Percentiles rank a stretch among this genome's conserved stretches.
phyloP scores from a whole-genome alignment of 2,329 filamentous ascomycete genomes.

The Graphium sp. region DNA sequence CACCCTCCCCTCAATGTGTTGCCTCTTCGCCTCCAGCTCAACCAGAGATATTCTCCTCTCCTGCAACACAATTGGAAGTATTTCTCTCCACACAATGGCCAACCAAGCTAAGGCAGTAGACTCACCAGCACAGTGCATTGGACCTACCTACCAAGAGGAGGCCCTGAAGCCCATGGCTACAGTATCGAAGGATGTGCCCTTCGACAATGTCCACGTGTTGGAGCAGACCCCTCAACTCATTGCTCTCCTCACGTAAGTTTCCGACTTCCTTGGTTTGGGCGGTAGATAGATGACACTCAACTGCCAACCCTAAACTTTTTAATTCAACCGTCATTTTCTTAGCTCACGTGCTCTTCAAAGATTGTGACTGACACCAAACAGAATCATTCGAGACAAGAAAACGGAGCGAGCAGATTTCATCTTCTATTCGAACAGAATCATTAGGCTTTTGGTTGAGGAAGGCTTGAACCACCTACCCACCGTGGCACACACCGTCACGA shows the following conservation, averaged over 20 bases:
- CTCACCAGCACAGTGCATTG: slow-evolving; percentile 44
- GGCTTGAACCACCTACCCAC: slow-evolving; percentile 93
- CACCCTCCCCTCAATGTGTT: background rate
- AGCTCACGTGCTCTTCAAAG: too few relatives aligned
- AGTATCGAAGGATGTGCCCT: slow-evolving; percentile 65
- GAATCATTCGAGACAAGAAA: slow-evolving; percentile 85
- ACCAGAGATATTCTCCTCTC: too few relatives aligned
- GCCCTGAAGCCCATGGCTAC: slow-evolving; percentile 74
- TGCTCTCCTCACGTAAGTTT: slow-evolving; percentile 82
- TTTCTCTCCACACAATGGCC: too few relatives aligned
- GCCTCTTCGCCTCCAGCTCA: too few relatives aligned
- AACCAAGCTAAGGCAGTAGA: background rate
- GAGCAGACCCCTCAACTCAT: slow-evolving; percentile 94
- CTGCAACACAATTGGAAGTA: too few relatives aligned
- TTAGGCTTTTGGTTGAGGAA: slow-evolving; percentile 89
- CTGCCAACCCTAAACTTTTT: too few relatives aligned
- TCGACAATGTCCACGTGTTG: slow-evolving; percentile 79
- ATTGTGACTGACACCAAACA: too few relatives aligned
- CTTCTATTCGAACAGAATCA: slow-evolving; percentile 97
- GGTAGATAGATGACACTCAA: too few relatives aligned
- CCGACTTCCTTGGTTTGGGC: slow-evolving; percentile 6
- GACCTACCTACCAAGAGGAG: slow-evolving; percentile 61
- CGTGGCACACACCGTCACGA: slow-evolving; percentile 74
- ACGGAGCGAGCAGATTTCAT: slow-evolving; percentile 94
- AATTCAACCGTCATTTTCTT: too few relatives aligned